Evolutionary conservation across 306 rosid genomes (phyloP).

Genomic region (Vigna trinervia): DNA sequence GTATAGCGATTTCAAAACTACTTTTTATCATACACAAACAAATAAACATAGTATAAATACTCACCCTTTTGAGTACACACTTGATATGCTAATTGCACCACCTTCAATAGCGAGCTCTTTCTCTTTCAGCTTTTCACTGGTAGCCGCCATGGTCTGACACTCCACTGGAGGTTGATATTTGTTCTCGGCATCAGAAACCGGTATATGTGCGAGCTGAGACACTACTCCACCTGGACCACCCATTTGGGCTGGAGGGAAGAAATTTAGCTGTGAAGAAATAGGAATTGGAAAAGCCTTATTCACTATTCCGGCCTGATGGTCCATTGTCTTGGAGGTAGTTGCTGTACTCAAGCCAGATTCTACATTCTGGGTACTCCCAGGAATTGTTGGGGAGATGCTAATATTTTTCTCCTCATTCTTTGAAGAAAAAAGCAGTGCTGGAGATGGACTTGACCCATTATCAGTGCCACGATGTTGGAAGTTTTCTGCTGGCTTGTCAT

Average conservation of each 20-base stretch:
- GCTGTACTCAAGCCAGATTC: conserved; percentile 69
- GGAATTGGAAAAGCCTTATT: conserved; percentile 64
- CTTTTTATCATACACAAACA: background rate
- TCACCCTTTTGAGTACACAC: conserved; percentile 92
- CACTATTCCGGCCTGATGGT: conserved; percentile 60
- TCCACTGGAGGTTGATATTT: conserved; percentile 54
- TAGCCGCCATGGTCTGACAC: conserved; percentile 53
- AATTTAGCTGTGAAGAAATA: conserved; percentile 62
- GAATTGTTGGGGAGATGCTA: conserved; percentile 55
- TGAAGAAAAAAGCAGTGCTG: conserved; percentile 66
- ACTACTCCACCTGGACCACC: conserved; percentile 51
- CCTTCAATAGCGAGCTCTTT: conserved; percentile 83
- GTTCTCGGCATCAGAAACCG: conserved; percentile 63
- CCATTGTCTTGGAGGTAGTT: conserved; percentile 62
- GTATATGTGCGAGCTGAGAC: conserved; percentile 60
- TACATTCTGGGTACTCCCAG: conserved; percentile 57
- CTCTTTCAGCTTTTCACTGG: conserved; percentile 77
- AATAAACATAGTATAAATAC: conserved; percentile 42
- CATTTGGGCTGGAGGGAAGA: conserved; percentile 55
- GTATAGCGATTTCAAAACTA: background rate
- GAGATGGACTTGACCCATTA: conserved; percentile 64
- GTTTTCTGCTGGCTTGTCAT: conserved; percentile 66
- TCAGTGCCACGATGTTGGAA: conserved; percentile 58
- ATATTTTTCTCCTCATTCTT: conserved; percentile 67
- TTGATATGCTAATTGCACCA: conserved; percentile 89